These are phyloP conservation scores for Isatis lusitanica DNA, from an alignment of 441 rosid species.

Conservation along the genomic window DNA sequence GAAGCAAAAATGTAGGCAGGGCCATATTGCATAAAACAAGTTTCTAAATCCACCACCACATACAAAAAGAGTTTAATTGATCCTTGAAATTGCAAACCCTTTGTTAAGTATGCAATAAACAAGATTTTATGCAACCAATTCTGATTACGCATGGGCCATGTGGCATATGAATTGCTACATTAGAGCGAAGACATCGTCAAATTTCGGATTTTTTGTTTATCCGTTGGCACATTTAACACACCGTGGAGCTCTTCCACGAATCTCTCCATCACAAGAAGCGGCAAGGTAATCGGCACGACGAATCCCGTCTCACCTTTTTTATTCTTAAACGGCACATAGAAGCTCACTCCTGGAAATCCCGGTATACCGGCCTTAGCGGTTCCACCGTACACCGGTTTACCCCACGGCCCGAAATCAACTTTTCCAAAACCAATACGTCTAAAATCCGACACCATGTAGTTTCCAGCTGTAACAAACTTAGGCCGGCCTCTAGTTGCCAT, in stretches of 20 bases:
- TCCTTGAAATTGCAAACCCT: too few relatives aligned
- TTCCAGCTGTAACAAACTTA: constrained; percentile 1
- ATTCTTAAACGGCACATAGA: constrained; percentile 24
- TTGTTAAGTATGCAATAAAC: too few relatives aligned
- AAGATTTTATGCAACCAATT: too few relatives aligned
- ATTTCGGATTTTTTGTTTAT: background rate
- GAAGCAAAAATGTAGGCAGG: too few relatives aligned
- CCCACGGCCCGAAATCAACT: constrained; percentile 40
- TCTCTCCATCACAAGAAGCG: constrained; percentile 41
- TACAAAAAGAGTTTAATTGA: too few relatives aligned
- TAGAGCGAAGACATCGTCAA: too few relatives aligned
- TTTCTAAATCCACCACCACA: too few relatives aligned
- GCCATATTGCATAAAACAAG: too few relatives aligned
- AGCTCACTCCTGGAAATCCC: constrained; percentile 28
- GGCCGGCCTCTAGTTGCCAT: constrained; percentile 31
- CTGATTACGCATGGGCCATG: too few relatives aligned
- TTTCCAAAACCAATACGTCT: constrained; percentile 23
- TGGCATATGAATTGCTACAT: too few relatives aligned
- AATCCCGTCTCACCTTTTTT: constrained; percentile 35
- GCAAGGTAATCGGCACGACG: constrained; percentile 37
- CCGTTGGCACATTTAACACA: background rate
- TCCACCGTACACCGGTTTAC: constrained; percentile 40
- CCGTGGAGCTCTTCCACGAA: constrained; percentile 35
- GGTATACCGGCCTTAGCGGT: constrained; percentile 27
- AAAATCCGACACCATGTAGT: constrained; percentile 29